Conservation (phyloP, 2,329 filamentous ascomycete genomes). For the Phialophora verrucosa region DNA sequence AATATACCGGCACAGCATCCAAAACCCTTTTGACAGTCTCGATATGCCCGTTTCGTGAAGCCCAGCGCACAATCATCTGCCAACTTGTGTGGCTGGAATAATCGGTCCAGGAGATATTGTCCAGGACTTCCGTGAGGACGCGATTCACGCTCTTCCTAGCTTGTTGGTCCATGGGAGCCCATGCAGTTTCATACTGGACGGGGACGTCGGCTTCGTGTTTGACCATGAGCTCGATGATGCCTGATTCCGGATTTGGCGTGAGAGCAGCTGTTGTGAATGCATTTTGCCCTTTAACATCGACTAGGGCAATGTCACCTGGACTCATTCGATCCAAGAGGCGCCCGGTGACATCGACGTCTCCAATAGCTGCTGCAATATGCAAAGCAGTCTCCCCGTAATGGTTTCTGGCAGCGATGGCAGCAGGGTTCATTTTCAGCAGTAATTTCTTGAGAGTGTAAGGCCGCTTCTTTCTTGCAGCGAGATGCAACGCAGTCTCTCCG, state of each 20-base stretch:
- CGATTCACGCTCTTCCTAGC: background rate
- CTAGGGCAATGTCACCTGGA: background rate
- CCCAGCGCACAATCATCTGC: slow-evolving; percentile 6
- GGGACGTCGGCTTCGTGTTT: slow-evolving; percentile 1
- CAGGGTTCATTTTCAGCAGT: slow-evolving; percentile 1
- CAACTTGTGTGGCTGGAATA: background rate
- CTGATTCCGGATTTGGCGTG: background rate
- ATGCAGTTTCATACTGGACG: background rate
- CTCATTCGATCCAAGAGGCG: background rate
- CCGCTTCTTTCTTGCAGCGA: background rate
- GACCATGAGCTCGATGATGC: slow-evolving; percentile 1
- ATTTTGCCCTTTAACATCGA: background rate
- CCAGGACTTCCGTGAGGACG: background rate
- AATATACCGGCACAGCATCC: background rate
- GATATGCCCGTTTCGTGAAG: background rate
- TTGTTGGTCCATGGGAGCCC: background rate
- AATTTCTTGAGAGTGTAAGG: background rate
- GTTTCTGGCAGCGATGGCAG: background rate
- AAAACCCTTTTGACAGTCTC: background rate
- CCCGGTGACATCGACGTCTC: background rate
- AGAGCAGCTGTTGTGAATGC: background rate
- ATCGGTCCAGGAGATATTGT: background rate
- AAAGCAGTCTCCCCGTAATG: background rate
- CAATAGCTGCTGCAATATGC: background rate
- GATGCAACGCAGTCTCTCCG: slow-evolving; percentile 1